Conservation (phyloP, 192 early-diverging fungal species). For the Martensiomyces pterosporus region DNA sequence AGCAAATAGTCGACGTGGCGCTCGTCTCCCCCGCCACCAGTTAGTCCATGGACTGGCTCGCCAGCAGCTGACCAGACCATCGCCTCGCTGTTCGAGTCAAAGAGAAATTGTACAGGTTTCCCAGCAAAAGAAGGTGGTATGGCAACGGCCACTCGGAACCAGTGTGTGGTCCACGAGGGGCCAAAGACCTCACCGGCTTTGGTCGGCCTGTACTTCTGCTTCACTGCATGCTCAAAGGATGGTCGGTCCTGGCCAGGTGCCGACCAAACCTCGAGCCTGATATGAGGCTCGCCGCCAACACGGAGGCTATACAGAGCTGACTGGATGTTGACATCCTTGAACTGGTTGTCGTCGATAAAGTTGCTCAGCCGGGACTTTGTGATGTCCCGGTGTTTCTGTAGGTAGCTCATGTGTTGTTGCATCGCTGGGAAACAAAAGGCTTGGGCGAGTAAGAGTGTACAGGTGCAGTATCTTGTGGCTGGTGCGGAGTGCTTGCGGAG, state of each 20-base stretch:
- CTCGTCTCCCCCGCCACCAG: constrained; percentile 62
- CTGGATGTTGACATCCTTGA: constrained; percentile 65
- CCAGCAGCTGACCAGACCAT: constrained; percentile 86
- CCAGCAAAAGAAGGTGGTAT: constrained; percentile 61
- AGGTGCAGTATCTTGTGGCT: not conserved
- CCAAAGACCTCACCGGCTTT: constrained; percentile 75
- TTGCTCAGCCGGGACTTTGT: constrained; percentile 73
- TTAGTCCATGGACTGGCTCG: constrained; percentile 78
- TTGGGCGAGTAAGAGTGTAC: too few species aligned
- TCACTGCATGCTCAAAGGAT: constrained; percentile 49
- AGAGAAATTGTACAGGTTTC: constrained; percentile 73
- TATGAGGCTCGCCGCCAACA: constrained; percentile 43
- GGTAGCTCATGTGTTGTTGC: constrained; percentile 33
- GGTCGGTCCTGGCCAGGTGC: constrained; percentile 53
- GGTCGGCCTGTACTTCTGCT: constrained; percentile 62
- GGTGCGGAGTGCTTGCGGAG: not conserved
- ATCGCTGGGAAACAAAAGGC: constrained; percentile 6
- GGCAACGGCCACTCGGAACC: constrained; percentile 62
- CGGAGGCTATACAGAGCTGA: constrained; percentile 49
- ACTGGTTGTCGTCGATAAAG: constrained; percentile 63
- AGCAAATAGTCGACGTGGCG: constrained; percentile 56
- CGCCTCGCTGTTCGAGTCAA: constrained; percentile 82
- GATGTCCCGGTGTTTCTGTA: constrained; percentile 67
- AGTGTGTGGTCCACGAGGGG: constrained; percentile 83
- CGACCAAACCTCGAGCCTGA: constrained; percentile 52